phyloP scores from a whole-genome alignment of 352 stramenopile species.

The Globisporangium uncinulatum region DNA sequence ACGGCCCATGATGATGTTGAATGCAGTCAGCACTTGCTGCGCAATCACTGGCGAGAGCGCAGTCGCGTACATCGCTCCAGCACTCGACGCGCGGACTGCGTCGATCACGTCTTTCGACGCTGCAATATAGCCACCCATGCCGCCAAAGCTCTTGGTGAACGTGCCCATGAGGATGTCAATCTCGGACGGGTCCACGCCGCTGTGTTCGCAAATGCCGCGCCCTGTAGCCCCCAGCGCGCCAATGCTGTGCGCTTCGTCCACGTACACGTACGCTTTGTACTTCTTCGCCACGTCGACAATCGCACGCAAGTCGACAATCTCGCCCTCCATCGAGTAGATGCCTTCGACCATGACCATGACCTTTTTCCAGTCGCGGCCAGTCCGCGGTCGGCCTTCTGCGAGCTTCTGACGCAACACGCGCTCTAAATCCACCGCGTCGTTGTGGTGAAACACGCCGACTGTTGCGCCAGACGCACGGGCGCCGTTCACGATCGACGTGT shows the following conservation, averaged over 20 bases:
- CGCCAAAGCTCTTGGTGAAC: conserved; percentile 98
- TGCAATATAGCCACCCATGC: conserved; percentile 98
- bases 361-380: conserved; percentile 95
- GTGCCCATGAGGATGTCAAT: conserved; percentile 99
- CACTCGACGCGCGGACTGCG: conserved; percentile 32
- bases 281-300: conserved; percentile 94
- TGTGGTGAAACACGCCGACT: conserved; percentile 97
- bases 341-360: conserved; percentile 97
- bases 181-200: conserved; percentile 92
- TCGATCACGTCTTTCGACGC: conserved; percentile 66
- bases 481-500: conserved; percentile 99
- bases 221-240: conserved; percentile 95
- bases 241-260: conserved; percentile 97
- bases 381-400: conserved; percentile 85
- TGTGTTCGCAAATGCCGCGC: conserved; percentile 94
- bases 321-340: conserved; percentile 98
- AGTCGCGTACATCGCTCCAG: conserved; percentile 34
- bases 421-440: conserved; percentile 93
- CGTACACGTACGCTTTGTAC: conserved; percentile 96
- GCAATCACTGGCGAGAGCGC: conserved; percentile 41
- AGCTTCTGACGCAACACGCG: conserved; percentile 76
- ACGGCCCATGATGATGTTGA: conserved; percentile 87
- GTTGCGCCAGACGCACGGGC: conserved; percentile 87
- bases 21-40: conserved; percentile 23
- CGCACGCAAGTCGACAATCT: conserved; percentile 92